Percentiles rank a stretch among this genome's conserved stretches.
These are phyloP conservation scores for Ormosia emarginata DNA, from an alignment of 306 rosid species.

Conservation along the genomic window DNA sequence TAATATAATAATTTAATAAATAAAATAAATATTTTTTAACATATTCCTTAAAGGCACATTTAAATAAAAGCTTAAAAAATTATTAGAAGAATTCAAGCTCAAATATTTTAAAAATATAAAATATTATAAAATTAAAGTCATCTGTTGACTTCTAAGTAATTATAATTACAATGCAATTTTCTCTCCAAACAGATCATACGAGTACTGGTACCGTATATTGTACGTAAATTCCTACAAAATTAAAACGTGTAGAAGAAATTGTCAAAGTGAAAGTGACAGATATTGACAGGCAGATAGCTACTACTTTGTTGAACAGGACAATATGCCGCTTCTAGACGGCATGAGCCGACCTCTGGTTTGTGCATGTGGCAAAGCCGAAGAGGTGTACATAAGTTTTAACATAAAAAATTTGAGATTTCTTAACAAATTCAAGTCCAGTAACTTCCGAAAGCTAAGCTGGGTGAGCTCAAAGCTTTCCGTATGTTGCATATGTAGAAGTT, in stretches of 20 bases:
- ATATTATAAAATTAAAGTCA: background rate
- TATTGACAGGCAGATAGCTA: background rate
- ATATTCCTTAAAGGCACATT: too few relatives aligned
- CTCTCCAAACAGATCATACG: background rate
- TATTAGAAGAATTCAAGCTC: too few relatives aligned
- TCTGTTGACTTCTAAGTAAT: background rate
- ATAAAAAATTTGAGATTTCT: too few relatives aligned
- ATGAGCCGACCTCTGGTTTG: background rate
- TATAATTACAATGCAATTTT: background rate
- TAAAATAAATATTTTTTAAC: background rate
- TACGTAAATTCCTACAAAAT: background rate
- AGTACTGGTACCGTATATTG: background rate
- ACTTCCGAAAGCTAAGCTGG: too few relatives aligned
- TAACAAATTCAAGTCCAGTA: background rate
- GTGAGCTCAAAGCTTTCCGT: too few relatives aligned
- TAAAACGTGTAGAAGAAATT: background rate
- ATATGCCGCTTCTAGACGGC: background rate
- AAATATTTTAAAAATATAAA: background rate
- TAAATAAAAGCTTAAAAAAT: too few relatives aligned
- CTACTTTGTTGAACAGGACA: background rate
- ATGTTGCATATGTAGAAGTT: too few relatives aligned
- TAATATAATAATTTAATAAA: too few relatives aligned
- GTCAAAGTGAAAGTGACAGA: conserved; percentile 3
- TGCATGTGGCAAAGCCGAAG: background rate
- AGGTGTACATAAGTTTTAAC: background rate